Conservation (phyloP, 371 early-diverging fungal genomes). For the Syncephalastrum contaminatum region DNA sequence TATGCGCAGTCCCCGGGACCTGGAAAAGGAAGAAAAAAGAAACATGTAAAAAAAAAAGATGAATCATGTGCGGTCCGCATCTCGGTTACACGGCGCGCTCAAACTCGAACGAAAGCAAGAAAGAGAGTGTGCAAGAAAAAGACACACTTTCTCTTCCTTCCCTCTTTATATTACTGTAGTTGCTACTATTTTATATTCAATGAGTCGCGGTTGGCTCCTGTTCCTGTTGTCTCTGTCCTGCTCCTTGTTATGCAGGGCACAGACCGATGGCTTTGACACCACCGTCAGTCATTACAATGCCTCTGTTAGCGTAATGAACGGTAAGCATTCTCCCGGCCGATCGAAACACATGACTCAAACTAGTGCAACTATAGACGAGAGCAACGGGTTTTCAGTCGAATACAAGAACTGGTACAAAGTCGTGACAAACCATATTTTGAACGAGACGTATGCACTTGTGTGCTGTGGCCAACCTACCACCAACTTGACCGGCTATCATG, state of each 20-base stretch:
- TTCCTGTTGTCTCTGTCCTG: not conserved
- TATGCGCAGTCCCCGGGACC: not conserved
- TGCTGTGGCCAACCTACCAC: slow-evolving; percentile 19
- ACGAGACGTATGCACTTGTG: slow-evolving; percentile 22
- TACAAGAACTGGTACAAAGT: slow-evolving; percentile 25
- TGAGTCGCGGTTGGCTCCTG: no score
- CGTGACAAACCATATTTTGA: slow-evolving; percentile 17
- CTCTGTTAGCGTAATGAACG: slow-evolving; percentile 10
- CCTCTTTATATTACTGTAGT: no score
- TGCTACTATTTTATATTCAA: no score
- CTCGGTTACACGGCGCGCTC: no score
- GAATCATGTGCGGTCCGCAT: not conserved
- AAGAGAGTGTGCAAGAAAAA: no score
- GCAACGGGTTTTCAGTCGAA: slow-evolving; percentile 19
- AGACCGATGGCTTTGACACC: slow-evolving; percentile 16
- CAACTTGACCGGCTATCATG: slow-evolving; percentile 12
- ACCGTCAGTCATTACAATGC: slow-evolving; percentile 11
- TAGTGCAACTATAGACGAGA: slow-evolving; percentile 5
- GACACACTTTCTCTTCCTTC: no score
- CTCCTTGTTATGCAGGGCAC: slow-evolving; percentile 6
- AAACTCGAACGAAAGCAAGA: no score
- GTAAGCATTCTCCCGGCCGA: slow-evolving; percentile 2
- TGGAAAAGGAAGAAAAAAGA: not conserved
- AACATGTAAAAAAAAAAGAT: not conserved
- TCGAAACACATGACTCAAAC: not conserved